Evolutionary conservation across 306 rosid genomes (phyloP), one percentile per base, ranked within the genome.

Genomic region (Trichosanthes truncata): DNA sequence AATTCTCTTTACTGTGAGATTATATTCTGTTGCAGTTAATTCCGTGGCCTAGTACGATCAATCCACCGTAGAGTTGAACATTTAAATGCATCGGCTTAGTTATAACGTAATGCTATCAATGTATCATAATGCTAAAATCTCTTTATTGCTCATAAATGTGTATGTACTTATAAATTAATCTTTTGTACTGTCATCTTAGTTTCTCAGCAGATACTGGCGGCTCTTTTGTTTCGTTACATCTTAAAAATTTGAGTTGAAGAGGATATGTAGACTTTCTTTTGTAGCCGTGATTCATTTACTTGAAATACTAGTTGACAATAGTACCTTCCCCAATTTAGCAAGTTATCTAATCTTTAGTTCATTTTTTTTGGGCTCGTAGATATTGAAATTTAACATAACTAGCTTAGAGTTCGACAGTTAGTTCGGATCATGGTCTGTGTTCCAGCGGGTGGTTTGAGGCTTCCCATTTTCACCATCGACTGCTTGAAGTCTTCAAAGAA

Each of bases 381-480:
- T 71, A 21, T 26, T 17, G 43, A 17, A 29, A 4, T 29, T 13
- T 51, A 77, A 40, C 3, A n/a, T 57, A n/a, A 29, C 62, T 74
- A 74, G 78, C 61, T 89, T 14, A 81, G 48, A 18, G 79, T 51
- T 31, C 90, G 82, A 66, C 97, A 95, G 82, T 90, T 59, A 52
- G 74, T 83, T 35, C 97, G 97, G 79, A 92, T 91, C 82, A 89
- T 80, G 13, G 96, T 88, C 0, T 55, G 56, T 29, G 18, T 68
- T 46, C 79, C 86, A 1, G 89, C 15, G 1, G 5, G 78, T 23
- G 81, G 55, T 43, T 91, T 93, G 62, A 92, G 76, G 72, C 80
- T 84, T 81, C 97, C 98, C 95, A 94, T 84, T 84, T 79, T 91
- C 20, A 94, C 35, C 95, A 91, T 92, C 0, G 97, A 90, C 55